Percentiles rank a stretch among this genome's conserved stretches.
Conservation (phyloP, 2,329 filamentous ascomycete species). For the Aspergillus floridensis region DNA sequence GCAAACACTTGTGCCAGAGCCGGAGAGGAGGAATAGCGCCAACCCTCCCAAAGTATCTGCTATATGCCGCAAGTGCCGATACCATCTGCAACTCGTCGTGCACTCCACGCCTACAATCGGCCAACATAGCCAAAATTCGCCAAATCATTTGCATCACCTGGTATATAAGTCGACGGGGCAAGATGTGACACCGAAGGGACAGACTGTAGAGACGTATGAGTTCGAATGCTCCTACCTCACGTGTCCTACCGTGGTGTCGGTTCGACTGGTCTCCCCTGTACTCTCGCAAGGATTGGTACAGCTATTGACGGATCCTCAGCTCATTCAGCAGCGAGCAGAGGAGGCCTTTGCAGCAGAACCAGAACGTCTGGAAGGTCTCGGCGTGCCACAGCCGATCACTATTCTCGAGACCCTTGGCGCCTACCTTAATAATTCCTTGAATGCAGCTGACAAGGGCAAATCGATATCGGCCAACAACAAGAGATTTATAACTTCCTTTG, state of each 20-base stretch:
- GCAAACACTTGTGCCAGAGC: constrained; percentile 51
- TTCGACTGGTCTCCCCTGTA: constrained; percentile 54
- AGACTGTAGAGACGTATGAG: constrained; percentile 44
- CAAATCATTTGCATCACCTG: constrained; percentile 63
- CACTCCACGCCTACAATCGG: constrained; percentile 48
- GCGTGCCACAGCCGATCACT: constrained; percentile 52
- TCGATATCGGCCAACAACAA: constrained; percentile 61
- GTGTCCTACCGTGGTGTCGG: constrained; percentile 55
- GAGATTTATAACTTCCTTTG: constrained; percentile 63
- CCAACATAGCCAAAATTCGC: constrained; percentile 47
- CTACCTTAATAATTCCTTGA: constrained; percentile 60
- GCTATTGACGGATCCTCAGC: constrained; percentile 54
- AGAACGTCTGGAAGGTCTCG: constrained; percentile 53
- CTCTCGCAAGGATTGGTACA: constrained; percentile 49
- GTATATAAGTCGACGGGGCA: constrained; percentile 41
- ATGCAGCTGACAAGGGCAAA: constrained; percentile 50
- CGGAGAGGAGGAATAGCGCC: constrained; percentile 40
- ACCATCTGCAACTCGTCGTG: constrained; percentile 59
- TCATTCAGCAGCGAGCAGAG: constrained; percentile 54
- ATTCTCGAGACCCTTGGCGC: constrained; percentile 56
- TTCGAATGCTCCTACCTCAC: constrained; percentile 60
- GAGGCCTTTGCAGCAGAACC: constrained; percentile 52
- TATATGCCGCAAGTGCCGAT: constrained; percentile 60
- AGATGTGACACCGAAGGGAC: constrained; percentile 30
- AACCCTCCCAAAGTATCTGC: constrained; percentile 58